A percentile compares a stretch with the other conserved stretches of the same genome.
phyloP scores from a whole-genome alignment of 2,329 filamentous ascomycete genomes.

The Pseudogymnoascus sp. region DNA sequence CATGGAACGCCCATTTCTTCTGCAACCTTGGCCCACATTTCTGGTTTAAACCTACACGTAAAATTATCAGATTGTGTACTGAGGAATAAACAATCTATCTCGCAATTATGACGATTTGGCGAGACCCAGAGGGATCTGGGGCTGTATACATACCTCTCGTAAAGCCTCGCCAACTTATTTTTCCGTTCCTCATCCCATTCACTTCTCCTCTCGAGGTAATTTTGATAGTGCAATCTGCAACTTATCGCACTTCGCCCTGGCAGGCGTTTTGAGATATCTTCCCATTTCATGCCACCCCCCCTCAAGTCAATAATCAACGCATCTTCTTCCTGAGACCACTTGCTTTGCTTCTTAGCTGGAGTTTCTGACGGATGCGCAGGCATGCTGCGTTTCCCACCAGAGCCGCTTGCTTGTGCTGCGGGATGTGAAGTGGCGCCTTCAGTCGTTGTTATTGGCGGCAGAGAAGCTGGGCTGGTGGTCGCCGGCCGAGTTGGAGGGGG shows the following conservation, averaged over 20 bases:
- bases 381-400: constrained; percentile 42
- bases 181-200: constrained; percentile 98
- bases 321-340: constrained; percentile 93
- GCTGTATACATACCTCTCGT: constrained; percentile 67
- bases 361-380: constrained; percentile 50
- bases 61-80: constrained; percentile 15
- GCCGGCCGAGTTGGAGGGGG: constrained; percentile 40
- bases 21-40: constrained; percentile 96
- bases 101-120: not conserved
- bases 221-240: constrained; percentile 91
- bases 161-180: constrained; percentile 88
- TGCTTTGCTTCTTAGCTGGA: constrained; percentile 88
- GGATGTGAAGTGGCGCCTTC: constrained; percentile 22
- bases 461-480: constrained; percentile 31
- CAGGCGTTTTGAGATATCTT: constrained; percentile 87
- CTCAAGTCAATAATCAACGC: constrained; percentile 87
- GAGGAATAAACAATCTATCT: not conserved
- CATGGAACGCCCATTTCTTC: constrained; percentile 93
- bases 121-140: not conserved
- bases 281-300: constrained; percentile 94
- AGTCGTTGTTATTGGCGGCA: constrained; percentile 26
- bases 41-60: constrained; percentile 71
- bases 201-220: constrained; percentile 85
- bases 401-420: constrained; percentile 17
- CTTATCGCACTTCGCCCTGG: constrained; percentile 90